Conservation (phyloP, 2,329 filamentous ascomycete species). For the Fusarium virguliforme region DNA sequence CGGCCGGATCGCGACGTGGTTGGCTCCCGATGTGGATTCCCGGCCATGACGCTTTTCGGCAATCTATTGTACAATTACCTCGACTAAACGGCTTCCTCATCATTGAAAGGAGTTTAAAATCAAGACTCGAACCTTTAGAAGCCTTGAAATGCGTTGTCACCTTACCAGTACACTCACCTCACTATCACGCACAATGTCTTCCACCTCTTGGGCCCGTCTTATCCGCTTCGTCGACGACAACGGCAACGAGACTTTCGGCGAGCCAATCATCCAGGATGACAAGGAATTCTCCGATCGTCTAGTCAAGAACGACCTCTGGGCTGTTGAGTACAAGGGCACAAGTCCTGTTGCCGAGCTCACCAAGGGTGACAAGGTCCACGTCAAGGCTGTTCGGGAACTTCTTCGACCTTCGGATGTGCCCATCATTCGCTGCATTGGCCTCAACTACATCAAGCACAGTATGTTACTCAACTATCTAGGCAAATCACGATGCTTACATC, state of each 20-base stretch:
- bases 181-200: conserved; percentile 43
- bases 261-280: conserved; percentile 50
- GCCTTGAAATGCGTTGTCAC: conserved; percentile 18
- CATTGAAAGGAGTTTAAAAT: conserved; percentile 15
- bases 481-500: not conserved
- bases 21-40: conserved; percentile 24
- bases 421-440: conserved; percentile 57
- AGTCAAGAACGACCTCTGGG: conserved; percentile 50
- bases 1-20: conserved; percentile 44
- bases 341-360: conserved; percentile 46
- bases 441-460: conserved; percentile 59
- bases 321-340: conserved; percentile 53
- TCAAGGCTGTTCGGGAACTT: conserved; percentile 54
- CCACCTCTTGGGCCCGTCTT: conserved; percentile 52
- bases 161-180: conserved; percentile 20
- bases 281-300: conserved; percentile 49
- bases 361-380: conserved; percentile 52
- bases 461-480: not conserved
- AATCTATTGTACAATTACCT: conserved; percentile 18
- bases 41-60: not conserved
- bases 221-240: conserved; percentile 57
- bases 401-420: conserved; percentile 55
- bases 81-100: not conserved
- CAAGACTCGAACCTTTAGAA: not conserved
- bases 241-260: conserved; percentile 55